Base-by-base conservation (phyloP, 2,329 filamentous ascomycete species). In the Scedosporium minutisporum region DNA sequence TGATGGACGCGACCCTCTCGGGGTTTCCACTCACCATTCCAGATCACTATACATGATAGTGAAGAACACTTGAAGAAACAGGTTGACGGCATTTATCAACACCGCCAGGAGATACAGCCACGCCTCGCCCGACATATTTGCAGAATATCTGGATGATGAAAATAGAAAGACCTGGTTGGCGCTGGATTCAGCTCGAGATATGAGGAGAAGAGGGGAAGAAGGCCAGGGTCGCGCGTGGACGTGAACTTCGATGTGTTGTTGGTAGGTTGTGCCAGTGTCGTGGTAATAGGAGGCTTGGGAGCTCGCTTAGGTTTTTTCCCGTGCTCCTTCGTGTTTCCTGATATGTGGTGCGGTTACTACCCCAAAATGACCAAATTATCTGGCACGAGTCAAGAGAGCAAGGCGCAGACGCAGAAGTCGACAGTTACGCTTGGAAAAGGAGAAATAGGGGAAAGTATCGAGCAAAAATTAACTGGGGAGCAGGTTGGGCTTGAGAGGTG, bases 31-130 rank as follows among this genome's bases (percentile, higher is more conserved):
- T 73, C 81, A 96, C 93, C 95, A 99, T 89, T 99, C 95, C 72
- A 99, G 80, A 84, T 99, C 95, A 78, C 91, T 96, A 81, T 97
- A 99, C 96, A 99, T 99, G 75, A 99, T 99, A 64, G 95, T 99
- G 82, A 99, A 99, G 85, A 99, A 99, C 71, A 99, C 95, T 82
- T 99, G 96, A 64, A 99, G 85, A 79, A 99, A 99, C 73, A 99
- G 86, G 83, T 99, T 99, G 86, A 99, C 93, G 81, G 95, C 95
- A 82, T 99, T 99, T 83, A 99, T 96, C 76, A 99, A 85, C 78
- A 99, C 96, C 79, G 93, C 88, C 78, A 99, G 84, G 72, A 99
- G 87, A 82, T 96, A 99, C 76, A 99, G 83, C 95, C 95, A 97
- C 76, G 93, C 93, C 85, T 97, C 93, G 78, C 93, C 93, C 73